Evolutionary conservation across 352 stramenopile species (phyloP).

Genomic region (Globisporangium canariense): DNA sequence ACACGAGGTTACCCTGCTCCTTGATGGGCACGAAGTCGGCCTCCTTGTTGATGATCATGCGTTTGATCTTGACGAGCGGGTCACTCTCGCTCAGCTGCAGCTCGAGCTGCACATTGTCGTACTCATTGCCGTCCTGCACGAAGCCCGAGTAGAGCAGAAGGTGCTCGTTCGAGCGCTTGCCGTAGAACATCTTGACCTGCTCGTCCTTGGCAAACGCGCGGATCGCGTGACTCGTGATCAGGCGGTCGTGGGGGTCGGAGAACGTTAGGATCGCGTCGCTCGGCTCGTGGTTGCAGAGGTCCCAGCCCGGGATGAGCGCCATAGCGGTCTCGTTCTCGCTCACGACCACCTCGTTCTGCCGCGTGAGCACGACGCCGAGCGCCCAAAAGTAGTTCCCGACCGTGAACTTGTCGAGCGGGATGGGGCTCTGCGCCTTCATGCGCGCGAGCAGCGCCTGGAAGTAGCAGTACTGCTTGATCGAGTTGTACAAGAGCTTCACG

Average conservation of each 20-base stretch:
- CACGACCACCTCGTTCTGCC: constrained; percentile 51
- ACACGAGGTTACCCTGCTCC: constrained; percentile 20
- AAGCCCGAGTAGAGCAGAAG: constrained; percentile 62
- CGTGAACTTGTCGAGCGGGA: constrained; percentile 36
- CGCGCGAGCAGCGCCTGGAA: constrained; percentile 26
- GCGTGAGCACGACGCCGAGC: constrained; percentile 50
- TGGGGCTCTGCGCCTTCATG: constrained; percentile 22
- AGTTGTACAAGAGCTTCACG: constrained; percentile 51
- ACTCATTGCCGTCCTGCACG: constrained; percentile 34
- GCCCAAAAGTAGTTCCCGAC: constrained; percentile 58
- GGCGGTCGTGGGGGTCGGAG: constrained; percentile 24
- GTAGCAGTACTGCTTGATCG: constrained; percentile 62
- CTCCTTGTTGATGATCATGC: constrained; percentile 43
- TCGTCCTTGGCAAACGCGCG: constrained; percentile 30
- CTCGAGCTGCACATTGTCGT: constrained; percentile 25
- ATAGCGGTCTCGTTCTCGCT: constrained; percentile 23
- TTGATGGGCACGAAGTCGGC: constrained; percentile 14
- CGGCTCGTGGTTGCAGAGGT: constrained; percentile 65
- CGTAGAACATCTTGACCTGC: constrained; percentile 63
- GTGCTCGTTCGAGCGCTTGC: constrained; percentile 45
- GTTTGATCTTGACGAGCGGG: constrained; percentile 39
- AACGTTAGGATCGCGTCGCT: constrained; percentile 41
- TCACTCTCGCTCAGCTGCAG: constrained; percentile 21
- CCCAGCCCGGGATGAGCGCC: constrained; percentile 59
- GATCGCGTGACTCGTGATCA: constrained; percentile 44